Evolutionary conservation across 2,329 filamentous ascomycete genomes (phyloP), one percentile per base, ranked within the genome.

Genomic region (Allantophomopsis cytisporea): DNA sequence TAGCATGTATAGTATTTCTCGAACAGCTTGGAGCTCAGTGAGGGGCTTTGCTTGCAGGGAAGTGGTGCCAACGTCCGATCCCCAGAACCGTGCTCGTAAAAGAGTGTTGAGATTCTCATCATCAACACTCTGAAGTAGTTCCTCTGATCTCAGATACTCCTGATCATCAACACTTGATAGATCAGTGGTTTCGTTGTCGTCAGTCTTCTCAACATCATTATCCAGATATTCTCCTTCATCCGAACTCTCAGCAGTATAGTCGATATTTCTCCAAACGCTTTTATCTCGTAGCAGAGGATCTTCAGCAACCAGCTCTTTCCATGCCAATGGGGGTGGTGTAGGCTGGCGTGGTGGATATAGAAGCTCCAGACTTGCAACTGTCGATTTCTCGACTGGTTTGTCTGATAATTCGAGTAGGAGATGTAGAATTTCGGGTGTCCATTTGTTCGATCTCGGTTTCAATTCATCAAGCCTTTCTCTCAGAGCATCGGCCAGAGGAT

Each of bases 1-100:
- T 0, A 96, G 69, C 84, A 95, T 93, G 50, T 85, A 89, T 1
- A 95, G 64, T 0, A 76, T 73, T 52, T 96, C 87, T 36, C 86
- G 75, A 18, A 88, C 62, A 10, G 79, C 64, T 46, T 88, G 77
- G 1, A 83, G 63, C 54, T 94, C 88, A 16, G 52, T 54, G 31
- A 54, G 47, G 17, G 39, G 44, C 35, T 37, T 20, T 18, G 35
- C 23, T 14, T 31, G 17, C 31, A 39, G 39, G 16, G 39, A 40
- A 3, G 39, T 31, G 17, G 53, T 37, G 15, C 46, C 53, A 38
- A 48, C 52, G 17, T 53, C 49, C 4, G 51, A 54, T 35, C 50
- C 20, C 71, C 71, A 75, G 12, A 61, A 57, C 45, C 73, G 70
- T 23, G 60, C 60, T 31, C 60, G 51, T 40, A 59, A 37, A 35